These are phyloP conservation scores for Metarhizium brunneum DNA, from an alignment of 2,329 filamentous ascomycete genomes.

Conservation along the genomic window DNA sequence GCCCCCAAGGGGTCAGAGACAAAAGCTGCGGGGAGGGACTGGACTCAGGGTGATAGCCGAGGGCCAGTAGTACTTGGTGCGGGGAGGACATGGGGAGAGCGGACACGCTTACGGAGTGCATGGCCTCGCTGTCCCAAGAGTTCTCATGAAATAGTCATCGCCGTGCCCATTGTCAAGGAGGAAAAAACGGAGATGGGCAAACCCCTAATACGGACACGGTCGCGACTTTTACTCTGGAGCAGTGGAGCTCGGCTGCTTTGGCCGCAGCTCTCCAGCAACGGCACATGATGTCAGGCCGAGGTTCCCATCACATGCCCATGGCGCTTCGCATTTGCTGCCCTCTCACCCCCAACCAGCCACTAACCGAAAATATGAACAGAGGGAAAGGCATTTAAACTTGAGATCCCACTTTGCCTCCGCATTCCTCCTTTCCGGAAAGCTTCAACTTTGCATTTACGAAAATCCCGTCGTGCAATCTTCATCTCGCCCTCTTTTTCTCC, in stretches of 20 bases:
- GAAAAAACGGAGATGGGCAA: background rate
- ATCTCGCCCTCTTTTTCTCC: background rate
- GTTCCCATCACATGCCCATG: slow-evolving; percentile 4
- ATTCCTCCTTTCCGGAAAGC: background rate
- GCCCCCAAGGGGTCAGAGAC: too few species aligned
- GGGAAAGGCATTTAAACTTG: background rate
- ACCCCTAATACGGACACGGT: too few species aligned
- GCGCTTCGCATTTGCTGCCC: background rate
- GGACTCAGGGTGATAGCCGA: too few species aligned
- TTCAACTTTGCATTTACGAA: background rate
- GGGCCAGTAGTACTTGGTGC: too few species aligned
- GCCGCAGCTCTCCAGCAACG: background rate
- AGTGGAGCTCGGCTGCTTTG: too few species aligned
- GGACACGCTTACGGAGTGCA: too few species aligned
- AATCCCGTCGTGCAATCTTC: background rate
- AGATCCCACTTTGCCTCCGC: background rate
- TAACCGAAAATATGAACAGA: background rate
- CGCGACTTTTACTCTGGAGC: too few species aligned
- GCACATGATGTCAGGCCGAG: slow-evolving; percentile 7
- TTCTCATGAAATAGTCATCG: too few species aligned
- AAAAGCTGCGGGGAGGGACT: too few species aligned
- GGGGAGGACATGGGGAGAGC: too few species aligned
- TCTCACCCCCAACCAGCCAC: background rate
- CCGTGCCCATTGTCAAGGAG: background rate
- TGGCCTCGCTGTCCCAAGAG: too few species aligned